Evolutionary conservation across 2,329 filamentous ascomycete species (phyloP), one percentile per base, ranked within the genome.

Genomic region (Epichloe gansuensis): DNA sequence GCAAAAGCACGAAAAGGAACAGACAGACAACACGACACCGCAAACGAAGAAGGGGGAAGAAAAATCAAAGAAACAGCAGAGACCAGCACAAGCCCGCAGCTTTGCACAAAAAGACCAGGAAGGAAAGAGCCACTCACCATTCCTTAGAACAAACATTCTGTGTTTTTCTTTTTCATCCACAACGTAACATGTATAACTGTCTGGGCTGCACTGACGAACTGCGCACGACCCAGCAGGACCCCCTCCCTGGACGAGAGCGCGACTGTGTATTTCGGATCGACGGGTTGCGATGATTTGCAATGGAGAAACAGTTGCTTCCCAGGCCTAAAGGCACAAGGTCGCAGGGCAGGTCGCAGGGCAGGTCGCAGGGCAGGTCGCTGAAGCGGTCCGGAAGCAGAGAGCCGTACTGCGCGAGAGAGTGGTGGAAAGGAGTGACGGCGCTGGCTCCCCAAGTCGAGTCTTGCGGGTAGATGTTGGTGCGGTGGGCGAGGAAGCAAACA

Each of bases 91-190:
- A 39, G 1, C 37, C 12, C 37, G 15, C 41, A 25, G 41, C 21
- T 9, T 12, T 43, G 41, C 41, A 12, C 11, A 25, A 1, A 12
- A 34, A 31, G 11, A 45, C 9, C 2, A 28, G 12, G 13, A 39
- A 9, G 23, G 17, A 46, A 13, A 38, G 7, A 46, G 13, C 23
- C 25, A 69, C 75, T 63, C 64, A 72, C 71, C 70, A 63, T 72
- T 72, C 55, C 67, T 65, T 56, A 72, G 66, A 54, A 73, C 66
- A 60, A 73, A 73, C 71, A 73, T 73, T 50, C 50, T 56, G 53
- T 9, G 17, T 17, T 34, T 31, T 13, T 38, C 17, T 6, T 25
- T 3, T n/a, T 7, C 35, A 17, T 17, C 9, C 35, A 28, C 9
- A 9, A 4, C 23, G 13, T 45, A 31, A 8, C 23, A n/a, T 13